Evolutionary conservation across 1,284 basidiomycete species (phyloP), one percentile per base, ranked within the genome.

Genomic region (Ceratobasidium sp.): DNA sequence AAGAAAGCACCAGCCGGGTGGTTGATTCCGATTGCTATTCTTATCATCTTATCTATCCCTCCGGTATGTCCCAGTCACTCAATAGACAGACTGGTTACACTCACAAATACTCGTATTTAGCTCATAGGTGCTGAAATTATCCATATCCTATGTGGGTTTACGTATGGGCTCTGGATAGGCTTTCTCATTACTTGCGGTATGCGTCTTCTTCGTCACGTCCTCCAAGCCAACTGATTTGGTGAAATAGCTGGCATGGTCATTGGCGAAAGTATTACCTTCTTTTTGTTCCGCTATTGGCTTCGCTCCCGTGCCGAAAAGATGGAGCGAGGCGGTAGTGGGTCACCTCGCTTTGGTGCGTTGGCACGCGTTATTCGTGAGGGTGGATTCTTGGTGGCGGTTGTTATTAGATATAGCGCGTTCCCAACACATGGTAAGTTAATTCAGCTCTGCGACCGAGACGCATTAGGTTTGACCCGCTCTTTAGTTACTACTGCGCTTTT

Each of bases 341-440:
- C 62, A 7, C 52, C 50, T 65, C 73, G 62, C n/a, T 67, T 48
- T 28, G 62, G 61, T 26, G 73, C 73, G 0, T 62, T 76, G 10
- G 73, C 73, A 6, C 73, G 73, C 5, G 73, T 76, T 17, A 76
- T 76, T 23, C 73, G 73, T 23, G 73, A 76, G 40, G 73, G 73
- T 17, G 73, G 73, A 15, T 76, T 76, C 26, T 57, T 62, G 52
- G 73, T 66, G 15, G 62, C 73, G 6, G 15, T 76, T 3, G 64
- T 76, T 33, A 23, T 76, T 4, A 52, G 62, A 23, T 76, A 33
- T 15, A 76, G 73, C 40, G 73, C 62, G 0, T 54, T 76, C 10
- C 73, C 73, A 7, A 76, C 73, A 10, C 73, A 76, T 66, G 48
- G 73, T 76, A 40, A 66, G 73, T 48, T 33, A 23, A 20, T 17